Evolutionary conservation across 495 filamentous ascomycete genomes (phyloP), one percentile per base, ranked within the genome.

Genomic region (Podospora sp.): DNA sequence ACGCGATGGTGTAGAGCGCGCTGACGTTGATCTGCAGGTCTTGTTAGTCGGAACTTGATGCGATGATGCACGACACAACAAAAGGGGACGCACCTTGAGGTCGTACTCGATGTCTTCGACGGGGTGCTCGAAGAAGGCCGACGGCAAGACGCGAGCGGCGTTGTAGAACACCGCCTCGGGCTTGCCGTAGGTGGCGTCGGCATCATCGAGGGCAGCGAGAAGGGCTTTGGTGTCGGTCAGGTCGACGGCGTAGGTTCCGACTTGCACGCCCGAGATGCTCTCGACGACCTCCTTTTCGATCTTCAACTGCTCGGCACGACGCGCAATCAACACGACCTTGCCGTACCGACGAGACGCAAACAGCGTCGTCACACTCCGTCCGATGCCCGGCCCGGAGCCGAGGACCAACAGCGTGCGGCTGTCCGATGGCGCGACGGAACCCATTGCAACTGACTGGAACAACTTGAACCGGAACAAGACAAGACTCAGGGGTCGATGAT

Each of bases 361-460:
- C 22, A 74, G 64, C 0, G 71, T 35, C n/a, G 78, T 69, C 4
- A 76, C 70, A 40, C 75, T 63, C 53, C 73, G 69, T 35, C 79
- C 79, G 57, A 83, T 80, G 40, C 81, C 80, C 2, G 80, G 77
- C 9, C 80, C 81, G 18, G 77, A 73, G 63, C 81, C 81, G 65
- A 83, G 72, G 33, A 82, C 68, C 20, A 79, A 60, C 36, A 79
- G 62, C 25, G 71, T 69, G 51, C 51, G 51, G n/a, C 18, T 46
- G 12, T 46, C 40, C 14, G 40, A 46, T 11, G 40, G 40, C 40
- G 40, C 40, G 9, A 46, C 2, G 9, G 40, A 46, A 46, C 40
- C 40, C 40, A 46, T 46, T 46, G 40, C 16, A 18, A 11, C 9
- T 36, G 33, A 46, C 5, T 12, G 11, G 11, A 18, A 14, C 40